phyloP scores from a whole-genome alignment of 2,329 filamentous ascomycete genomes.

The Pyricularia sp. region DNA sequence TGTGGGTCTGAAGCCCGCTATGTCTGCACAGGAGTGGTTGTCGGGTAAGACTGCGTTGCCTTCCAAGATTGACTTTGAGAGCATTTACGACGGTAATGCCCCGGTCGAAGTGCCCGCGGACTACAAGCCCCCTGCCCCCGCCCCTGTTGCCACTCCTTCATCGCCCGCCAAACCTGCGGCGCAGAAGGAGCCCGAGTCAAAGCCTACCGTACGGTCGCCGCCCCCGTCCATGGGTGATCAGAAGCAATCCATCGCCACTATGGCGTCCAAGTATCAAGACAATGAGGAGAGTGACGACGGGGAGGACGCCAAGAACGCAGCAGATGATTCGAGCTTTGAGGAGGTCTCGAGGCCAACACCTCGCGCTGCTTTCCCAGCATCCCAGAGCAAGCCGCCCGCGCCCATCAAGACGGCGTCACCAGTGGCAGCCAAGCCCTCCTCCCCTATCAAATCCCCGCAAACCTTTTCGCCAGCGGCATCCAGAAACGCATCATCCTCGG shows the following conservation, averaged over 20 bases:
- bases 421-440: slow-evolving; percentile 20
- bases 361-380: slow-evolving; percentile 31
- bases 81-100: slow-evolving; percentile 75
- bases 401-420: slow-evolving; percentile 29
- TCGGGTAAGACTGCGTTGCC: slow-evolving; percentile 75
- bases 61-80: slow-evolving; percentile 88
- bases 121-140: slow-evolving; percentile 46
- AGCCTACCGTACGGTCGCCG: slow-evolving; percentile 38
- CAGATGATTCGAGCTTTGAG: slow-evolving; percentile 73
- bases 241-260: slow-evolving; percentile 74
- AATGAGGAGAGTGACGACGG: slow-evolving; percentile 48
- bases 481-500: slow-evolving; percentile 23
- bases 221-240: slow-evolving; percentile 73
- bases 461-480: slow-evolving; percentile 18
- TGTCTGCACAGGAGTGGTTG: slow-evolving; percentile 77
- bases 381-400: slow-evolving; percentile 35
- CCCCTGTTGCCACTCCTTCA: slow-evolving; percentile 21
- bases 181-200: slow-evolving; percentile 40
- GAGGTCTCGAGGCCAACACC: slow-evolving; percentile 70
- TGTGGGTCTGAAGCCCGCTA: slow-evolving; percentile 67
- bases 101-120: slow-evolving; percentile 68
- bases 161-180: slow-evolving; percentile 26
- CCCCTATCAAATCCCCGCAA: slow-evolving; percentile 21
- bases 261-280: slow-evolving; percentile 82
- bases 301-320: slow-evolving; percentile 47